Base-by-base conservation (phyloP, 495 filamentous ascomycete species). In the Aspergillus affinis region DNA sequence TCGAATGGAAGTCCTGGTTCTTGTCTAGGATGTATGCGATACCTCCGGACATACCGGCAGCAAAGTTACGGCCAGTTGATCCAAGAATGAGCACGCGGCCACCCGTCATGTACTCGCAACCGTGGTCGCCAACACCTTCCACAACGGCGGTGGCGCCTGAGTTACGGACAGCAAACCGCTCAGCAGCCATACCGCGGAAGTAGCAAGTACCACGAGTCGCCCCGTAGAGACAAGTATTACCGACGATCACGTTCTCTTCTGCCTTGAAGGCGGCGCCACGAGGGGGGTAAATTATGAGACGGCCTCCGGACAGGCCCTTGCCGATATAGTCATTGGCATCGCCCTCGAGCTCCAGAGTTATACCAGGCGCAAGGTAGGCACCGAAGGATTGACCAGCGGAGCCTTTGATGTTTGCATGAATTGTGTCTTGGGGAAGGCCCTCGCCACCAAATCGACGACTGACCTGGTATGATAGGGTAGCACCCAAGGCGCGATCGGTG, bases 31-130 rank as follows among this genome's bases (percentile, higher is more conserved):
- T 85, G 62, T 99, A 99, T 36, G 95, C 93, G 77, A 99, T 98
- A 79, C 94, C 94, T 66, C 94, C 94, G 67, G 93, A 98, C 94
- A 99, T 99, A 80, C 94, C 94, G 59, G 94, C 94, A 68, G 95
- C 94, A 68, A 99, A 99, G 82, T 99, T 99, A 62, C 94, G 94
- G n/a, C 94, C 94, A 67, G 91, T 97, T 67, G 88, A 85, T 59
- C 94, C 94, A 49, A 99, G 82, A 61, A 95, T 81, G 59, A 99
- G 78, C 44, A 98, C 86, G 71, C 95, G 91, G 69, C 94, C 94
- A 69, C 94, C 94, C 60, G 94, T 98, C 94, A 99, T 99, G 84
- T 99, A 99, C 80, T 99, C 94, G 71, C 93, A 98, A 51, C 93
- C 92, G 71, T 99, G 94, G 72, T 99, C 94, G 81, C 94, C 94